Evolutionary conservation across 768 basidiomycete genomes (phyloP).

Genomic region (Amanita thiersii): DNA sequence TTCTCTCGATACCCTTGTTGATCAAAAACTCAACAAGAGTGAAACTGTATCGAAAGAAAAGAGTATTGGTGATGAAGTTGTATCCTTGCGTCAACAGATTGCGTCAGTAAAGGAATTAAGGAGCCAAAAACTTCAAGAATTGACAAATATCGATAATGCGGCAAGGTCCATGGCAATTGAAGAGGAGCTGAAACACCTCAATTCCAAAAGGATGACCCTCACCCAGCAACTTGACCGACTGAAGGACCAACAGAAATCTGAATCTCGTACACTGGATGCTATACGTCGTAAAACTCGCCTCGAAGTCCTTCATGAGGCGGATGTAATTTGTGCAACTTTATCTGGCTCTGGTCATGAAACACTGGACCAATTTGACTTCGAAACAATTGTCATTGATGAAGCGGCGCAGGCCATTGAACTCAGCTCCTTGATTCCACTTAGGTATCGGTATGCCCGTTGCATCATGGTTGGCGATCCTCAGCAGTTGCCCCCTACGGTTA

Average conservation of each 20-base stretch:
- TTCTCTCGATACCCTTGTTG: conserved; percentile 81
- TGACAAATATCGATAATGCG: conserved; percentile 48
- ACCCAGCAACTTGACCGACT: conserved; percentile 66
- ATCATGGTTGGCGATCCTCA: conserved; percentile 95
- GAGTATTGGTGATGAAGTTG: conserved; percentile 43
- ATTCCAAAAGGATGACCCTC: conserved; percentile 53
- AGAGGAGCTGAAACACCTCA: conserved; percentile 59
- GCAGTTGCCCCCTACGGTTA: conserved; percentile 88
- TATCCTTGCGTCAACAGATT: conserved; percentile 54
- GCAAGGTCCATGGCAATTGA: conserved; percentile 49
- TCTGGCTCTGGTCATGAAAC: conserved; percentile 90
- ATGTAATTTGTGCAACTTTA: conserved; percentile 90
- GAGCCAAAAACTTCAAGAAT: conserved; percentile 51
- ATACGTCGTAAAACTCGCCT: conserved; percentile 63
- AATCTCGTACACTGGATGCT: conserved; percentile 75
- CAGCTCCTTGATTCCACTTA: conserved; percentile 90
- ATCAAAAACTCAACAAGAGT: conserved; percentile 52
- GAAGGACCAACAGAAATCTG: conserved; percentile 78
- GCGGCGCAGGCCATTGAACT: conserved; percentile 96
- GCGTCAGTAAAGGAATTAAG: conserved; percentile 56
- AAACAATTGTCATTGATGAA: conserved; percentile 96
- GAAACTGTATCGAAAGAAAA: conserved; percentile 35
- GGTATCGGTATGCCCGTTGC: conserved; percentile 74
- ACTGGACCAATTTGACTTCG: conserved; percentile 79
- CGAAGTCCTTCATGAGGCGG: conserved; percentile 79